These are phyloP conservation scores for Phytophthora pinifolia DNA, from an alignment of 352 stramenopile species.

Conservation along the genomic window DNA sequence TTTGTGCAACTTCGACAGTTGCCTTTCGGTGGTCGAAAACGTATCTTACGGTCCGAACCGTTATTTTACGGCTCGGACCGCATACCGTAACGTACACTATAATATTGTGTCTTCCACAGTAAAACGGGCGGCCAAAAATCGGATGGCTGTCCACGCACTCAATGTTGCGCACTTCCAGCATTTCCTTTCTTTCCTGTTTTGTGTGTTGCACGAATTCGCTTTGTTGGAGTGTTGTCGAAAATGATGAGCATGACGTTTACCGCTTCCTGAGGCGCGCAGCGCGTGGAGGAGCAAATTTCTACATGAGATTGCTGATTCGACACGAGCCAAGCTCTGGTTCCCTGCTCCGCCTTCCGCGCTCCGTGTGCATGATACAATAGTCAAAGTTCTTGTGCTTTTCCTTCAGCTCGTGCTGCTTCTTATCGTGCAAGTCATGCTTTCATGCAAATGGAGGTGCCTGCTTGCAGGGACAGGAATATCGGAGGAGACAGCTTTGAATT, in stretches of 20 bases:
- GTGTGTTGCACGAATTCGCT: not conserved
- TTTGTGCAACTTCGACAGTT: slow-evolving; percentile 2
- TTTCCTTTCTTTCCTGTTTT: not conserved
- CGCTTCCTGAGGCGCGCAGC: slow-evolving; percentile 40
- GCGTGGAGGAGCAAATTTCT: slow-evolving; percentile 50
- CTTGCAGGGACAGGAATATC: too few species aligned
- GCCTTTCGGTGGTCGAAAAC: slow-evolving; percentile 23
- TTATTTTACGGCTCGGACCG: slow-evolving; percentile 18
- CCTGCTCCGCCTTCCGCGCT: too few species aligned
- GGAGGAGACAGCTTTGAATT: too few species aligned
- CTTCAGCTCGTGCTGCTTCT: too few species aligned
- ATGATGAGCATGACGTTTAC: slow-evolving; percentile 39
- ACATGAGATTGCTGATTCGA: slow-evolving; percentile 56
- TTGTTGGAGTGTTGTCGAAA: slow-evolving; percentile 19
- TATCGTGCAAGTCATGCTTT: too few species aligned
- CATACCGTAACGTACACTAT: slow-evolving; percentile 10
- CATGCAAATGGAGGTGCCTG: too few species aligned
- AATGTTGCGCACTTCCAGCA: not conserved
- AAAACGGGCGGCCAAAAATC: slow-evolving; percentile 1
- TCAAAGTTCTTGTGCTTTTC: too few species aligned
- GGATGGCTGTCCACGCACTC: not conserved
- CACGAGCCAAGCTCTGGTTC: not conserved
- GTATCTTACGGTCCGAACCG: slow-evolving; percentile 22
- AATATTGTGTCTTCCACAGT: slow-evolving; percentile 21
- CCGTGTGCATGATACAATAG: not conserved